phyloP scores from a whole-genome alignment of 2,329 filamentous ascomycete genomes.

The Mollisia scopiformis region DNA sequence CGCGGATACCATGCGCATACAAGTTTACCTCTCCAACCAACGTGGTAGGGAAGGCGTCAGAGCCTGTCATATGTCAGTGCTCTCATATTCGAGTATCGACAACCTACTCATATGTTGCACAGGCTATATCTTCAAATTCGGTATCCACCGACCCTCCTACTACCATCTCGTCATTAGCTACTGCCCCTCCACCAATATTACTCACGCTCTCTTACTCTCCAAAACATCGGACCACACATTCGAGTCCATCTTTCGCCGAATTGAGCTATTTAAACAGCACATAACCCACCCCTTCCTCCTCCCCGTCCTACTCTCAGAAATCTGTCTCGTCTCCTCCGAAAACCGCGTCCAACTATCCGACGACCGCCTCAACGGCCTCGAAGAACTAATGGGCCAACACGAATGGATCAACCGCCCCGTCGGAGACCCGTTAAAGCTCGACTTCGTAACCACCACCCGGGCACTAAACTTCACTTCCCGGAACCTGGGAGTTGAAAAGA shows the following conservation, averaged over 20 bases:
- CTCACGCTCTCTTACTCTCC: background rate
- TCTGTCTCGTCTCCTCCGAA: background rate
- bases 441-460: conserved; percentile 13
- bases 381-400: conserved; percentile 16
- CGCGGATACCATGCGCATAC: background rate
- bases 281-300: conserved; percentile 3
- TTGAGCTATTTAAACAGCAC: background rate
- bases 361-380: conserved; percentile 2
- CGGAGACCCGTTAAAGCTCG: conserved; percentile 10
- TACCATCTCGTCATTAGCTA: conserved; percentile 10
- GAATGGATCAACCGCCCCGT: conserved; percentile 7
- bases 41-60: background rate
- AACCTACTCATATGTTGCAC: background rate
- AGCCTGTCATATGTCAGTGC: background rate
- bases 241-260: background rate
- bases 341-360: background rate
- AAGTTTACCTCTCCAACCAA: background rate
- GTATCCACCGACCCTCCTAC: background rate
- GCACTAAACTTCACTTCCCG: background rate
- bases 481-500: background rate
- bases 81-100: background rate
- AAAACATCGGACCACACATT: conserved; percentile 1
- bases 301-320: background rate
- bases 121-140: conserved; percentile 10
- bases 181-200: background rate